Evolutionary conservation across 2,329 filamentous ascomycete genomes (phyloP).

Genomic region (Chaetomiaceae sp.): DNA sequence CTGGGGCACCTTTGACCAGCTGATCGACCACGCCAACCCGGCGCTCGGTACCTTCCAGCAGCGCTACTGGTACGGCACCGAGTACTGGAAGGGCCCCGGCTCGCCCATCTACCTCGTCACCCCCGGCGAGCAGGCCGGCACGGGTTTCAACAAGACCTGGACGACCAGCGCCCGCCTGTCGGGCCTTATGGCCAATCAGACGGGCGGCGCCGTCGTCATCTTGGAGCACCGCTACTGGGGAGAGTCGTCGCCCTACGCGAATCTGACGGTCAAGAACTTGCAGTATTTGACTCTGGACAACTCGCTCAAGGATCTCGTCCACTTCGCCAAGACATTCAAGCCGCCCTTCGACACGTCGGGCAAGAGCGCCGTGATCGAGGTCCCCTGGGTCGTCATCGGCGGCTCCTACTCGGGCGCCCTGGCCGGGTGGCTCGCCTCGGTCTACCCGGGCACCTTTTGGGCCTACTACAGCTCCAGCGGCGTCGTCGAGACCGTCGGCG

Average conservation of each 20-base stretch:
- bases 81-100: constrained; percentile 37
- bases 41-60: constrained; percentile 36
- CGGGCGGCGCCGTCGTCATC: constrained; percentile 36
- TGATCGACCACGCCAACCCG: constrained; percentile 36
- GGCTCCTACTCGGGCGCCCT: constrained; percentile 52
- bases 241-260: constrained; percentile 32
- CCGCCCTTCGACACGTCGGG: constrained; percentile 44
- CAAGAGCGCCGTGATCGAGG: constrained; percentile 40
- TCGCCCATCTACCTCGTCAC: constrained; percentile 37
- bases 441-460: constrained; percentile 52
- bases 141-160: constrained; percentile 31
- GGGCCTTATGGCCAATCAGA: constrained; percentile 34
- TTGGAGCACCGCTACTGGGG: constrained; percentile 41
- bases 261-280: constrained; percentile 33
- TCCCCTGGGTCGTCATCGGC: constrained; percentile 50
- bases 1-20: constrained; percentile 33
- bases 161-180: constrained; percentile 38
- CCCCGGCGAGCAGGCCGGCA: constrained; percentile 34
- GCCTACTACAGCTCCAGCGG: constrained; percentile 52
- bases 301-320: constrained; percentile 35
- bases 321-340: constrained; percentile 38
- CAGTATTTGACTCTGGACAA: constrained; percentile 37
- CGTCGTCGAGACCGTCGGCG: constrained; percentile 45
- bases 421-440: constrained; percentile 44
- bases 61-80: constrained; percentile 36